Evolutionary conservation across 2,329 filamentous ascomycete genomes (phyloP).

Genomic region (Fusarium robinianum): DNA sequence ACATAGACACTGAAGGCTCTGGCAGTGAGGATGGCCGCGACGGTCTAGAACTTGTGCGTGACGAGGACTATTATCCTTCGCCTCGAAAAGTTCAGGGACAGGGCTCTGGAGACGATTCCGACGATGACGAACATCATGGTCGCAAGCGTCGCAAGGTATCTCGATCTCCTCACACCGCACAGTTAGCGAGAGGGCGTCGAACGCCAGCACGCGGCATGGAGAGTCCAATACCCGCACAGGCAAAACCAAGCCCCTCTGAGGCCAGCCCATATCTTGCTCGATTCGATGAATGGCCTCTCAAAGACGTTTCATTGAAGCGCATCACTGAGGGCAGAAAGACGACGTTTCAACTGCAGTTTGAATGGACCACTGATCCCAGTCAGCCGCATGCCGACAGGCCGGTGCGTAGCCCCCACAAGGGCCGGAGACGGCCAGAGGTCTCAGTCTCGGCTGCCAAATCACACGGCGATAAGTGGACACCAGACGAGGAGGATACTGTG

Average conservation of each 20-base stretch:
- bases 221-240: neutral
- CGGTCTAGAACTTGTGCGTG: conserved; percentile 3
- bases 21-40: conserved; percentile 10
- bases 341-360: conserved; percentile 19
- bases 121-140: conserved; percentile 3
- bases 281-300: conserved; percentile 16
- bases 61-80: conserved; percentile 12
- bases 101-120: conserved; percentile 2
- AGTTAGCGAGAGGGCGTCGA: neutral
- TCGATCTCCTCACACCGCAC: neutral
- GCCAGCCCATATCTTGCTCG: conserved; percentile 1
- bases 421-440: neutral
- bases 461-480: neutral
- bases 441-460: neutral
- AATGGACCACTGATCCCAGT: conserved; percentile 5
- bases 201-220: neutral
- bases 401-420: neutral
- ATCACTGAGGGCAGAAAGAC: conserved; percentile 12
- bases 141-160: conserved; percentile 8
- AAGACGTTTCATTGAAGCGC: conserved; percentile 13
- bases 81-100: conserved; percentile 1
- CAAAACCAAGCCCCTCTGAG: neutral
- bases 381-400: conserved; percentile 2
- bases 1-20: conserved; percentile 10
- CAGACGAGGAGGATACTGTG: neutral